These are phyloP conservation scores for Carex kokanica DNA, from an alignment of 176 grass and related monocot genomes.

Conservation along the genomic window DNA sequence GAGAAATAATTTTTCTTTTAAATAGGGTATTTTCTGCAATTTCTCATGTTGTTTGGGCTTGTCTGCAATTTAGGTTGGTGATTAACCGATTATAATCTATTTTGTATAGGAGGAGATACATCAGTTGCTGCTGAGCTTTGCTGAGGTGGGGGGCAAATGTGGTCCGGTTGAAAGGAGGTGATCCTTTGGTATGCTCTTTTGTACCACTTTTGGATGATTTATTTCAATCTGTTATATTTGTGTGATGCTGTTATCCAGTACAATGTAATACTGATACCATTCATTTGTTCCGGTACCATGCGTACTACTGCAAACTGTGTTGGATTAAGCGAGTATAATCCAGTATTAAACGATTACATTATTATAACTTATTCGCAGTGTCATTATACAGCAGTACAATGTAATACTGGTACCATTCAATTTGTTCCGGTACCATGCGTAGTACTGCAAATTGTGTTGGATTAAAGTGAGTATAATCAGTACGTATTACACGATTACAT, in stretches of 20 bases:
- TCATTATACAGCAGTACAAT: background rate
- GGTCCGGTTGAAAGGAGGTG: conserved; percentile 83
- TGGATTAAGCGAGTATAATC: background rate
- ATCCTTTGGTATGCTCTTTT: conserved; percentile 69
- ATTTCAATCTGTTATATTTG: background rate
- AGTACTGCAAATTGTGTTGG: no score
- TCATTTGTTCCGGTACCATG: background rate
- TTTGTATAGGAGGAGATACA: conserved; percentile 88
- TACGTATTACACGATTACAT: no score
- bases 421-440: no score
- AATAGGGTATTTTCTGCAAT: background rate
- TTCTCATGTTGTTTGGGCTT: background rate
- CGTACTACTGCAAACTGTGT: background rate
- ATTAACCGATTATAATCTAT: conserved; percentile 1
- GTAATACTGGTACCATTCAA: no score
- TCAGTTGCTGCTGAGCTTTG: conserved; percentile 82
- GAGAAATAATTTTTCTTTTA: background rate
- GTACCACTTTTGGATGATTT: background rate
- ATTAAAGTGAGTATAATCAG: no score
- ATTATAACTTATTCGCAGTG: background rate
- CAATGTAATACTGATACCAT: background rate
- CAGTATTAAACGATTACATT: background rate
- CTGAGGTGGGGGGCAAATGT: conserved; percentile 95
- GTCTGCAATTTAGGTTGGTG: background rate
- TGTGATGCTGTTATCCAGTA: background rate